Evolutionary conservation across 106 monocot genomes (phyloP), one percentile per base, ranked within the genome.

Genomic region (Narthecium ossifragum): DNA sequence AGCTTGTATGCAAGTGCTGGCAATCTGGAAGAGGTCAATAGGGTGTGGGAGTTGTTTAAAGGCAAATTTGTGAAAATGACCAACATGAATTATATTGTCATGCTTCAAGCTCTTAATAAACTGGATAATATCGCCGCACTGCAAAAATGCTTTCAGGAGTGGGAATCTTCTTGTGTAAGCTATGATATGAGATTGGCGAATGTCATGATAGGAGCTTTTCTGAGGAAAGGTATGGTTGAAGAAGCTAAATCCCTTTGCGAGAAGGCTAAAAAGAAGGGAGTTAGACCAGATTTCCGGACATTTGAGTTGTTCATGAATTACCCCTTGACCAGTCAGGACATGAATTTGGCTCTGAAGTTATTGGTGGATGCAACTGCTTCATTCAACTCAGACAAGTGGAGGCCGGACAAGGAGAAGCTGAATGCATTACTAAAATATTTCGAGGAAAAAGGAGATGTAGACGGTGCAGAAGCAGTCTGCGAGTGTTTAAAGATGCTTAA

Each of bases 21-120:
- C 10, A 82, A 79, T 51, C 14, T 59, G 48, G 17, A 17, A 4
- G 89, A 90, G 49, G 84, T 90, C 62, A 51, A 49, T 22, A 68
- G 82, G 46, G 65, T 90, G 5, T 90, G 85, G 85, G 72, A 75
- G 15, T 64, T 70, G n/a, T 54, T 82, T 26, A 82, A 82, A 59
- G 32, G 23, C 9, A 26, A 62, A 6, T 73, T 82, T 22, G 31
- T 38, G 32, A 82, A 65, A 61, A 58, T 59, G 15, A 82, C 72
- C 53, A 85, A 90, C 40, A 68, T 33, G 56, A 67, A 70, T 51
- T 83, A 78, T 63, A 52, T 66, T 7, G 47, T 5, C 2, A 70
- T 74, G 73, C 74, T 83, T 59, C 70, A 78, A 18, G 77, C 82
- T 62, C 62, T 83, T 10, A 67, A 62, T 21, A 83, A 83, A 40